phyloP scores from a whole-genome alignment of 176 grass and related monocot species.

The Chrysopogon serrulatus region DNA sequence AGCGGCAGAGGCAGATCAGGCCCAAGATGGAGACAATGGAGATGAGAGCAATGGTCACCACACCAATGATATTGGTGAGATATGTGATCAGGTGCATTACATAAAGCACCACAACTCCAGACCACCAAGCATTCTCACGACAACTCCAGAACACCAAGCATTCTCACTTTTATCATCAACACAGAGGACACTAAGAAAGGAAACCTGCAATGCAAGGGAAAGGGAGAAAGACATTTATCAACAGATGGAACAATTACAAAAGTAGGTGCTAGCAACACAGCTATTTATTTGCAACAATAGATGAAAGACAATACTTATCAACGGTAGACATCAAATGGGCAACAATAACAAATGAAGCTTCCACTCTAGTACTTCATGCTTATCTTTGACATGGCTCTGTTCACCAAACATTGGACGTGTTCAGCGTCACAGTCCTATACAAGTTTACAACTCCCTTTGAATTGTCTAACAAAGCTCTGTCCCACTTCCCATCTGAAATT shows the following conservation, averaged over 20 bases:
- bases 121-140: conserved; percentile 33
- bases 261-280: neutral
- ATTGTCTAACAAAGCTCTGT: neutral
- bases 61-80: conserved; percentile 75
- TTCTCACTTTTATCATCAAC: conserved; percentile 41
- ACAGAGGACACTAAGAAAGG: neutral
- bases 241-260: neutral
- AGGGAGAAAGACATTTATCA: neutral
- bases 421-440: neutral
- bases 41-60: conserved; percentile 79
- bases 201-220: conserved; percentile 29
- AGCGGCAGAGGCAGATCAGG: conserved; percentile 62
- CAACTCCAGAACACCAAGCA: too few species aligned
- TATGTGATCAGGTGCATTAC: conserved; percentile 65
- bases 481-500: neutral
- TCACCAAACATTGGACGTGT: conserved; percentile 27
- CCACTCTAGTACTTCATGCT: neutral
- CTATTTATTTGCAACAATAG: neutral
- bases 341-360: neutral
- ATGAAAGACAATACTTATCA: neutral
- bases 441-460: neutral
- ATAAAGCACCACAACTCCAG: neutral
- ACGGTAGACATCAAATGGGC: neutral
- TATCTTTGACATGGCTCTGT: conserved; percentile 5
- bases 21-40: conserved; percentile 58